Evolutionary conservation across 495 filamentous ascomycete species (phyloP), one percentile per base, ranked within the genome.

Genomic region (Xylaria venustula): DNA sequence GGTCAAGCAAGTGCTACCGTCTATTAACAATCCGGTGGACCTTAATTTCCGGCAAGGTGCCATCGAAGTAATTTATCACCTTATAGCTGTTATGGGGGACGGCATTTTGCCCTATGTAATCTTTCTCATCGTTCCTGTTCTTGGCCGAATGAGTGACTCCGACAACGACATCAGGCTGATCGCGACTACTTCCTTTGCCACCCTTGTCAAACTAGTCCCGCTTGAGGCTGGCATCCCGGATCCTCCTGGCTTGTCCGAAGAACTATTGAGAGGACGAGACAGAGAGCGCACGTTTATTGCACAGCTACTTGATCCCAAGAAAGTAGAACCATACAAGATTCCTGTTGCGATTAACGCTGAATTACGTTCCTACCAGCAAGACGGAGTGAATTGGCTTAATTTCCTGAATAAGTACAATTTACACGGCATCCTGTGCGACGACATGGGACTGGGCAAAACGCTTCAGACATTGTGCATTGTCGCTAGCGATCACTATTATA

Each of bases 391-490:
- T 70, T 98, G 94, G 94, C 88, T 98, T 46, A 86, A 93, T 50
- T 98, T 98, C 80, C 87, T 98, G 64, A 98, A 98, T 68, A 92
- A 91, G 37, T 98, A 97, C 69, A 91, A 98, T 72, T 85, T 98
- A 15, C 94, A 98, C 64, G 94, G 94, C 40, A 96, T 98, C 76
- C 91, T 98, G 54, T 98, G 94, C 71, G 94, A 98, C 69, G 94
- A 98, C 70, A 98, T 98, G 94, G 94, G 94, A 64, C 90, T 98
- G 45, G 94, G 94, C 32, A 98, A 98, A 74, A 98, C 94, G 1
- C 79, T 98, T 20, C 94, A 98, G 73, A 98, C 94, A 0, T 84
- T 98, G 45, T 98, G 95, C 70, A 98, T 98, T 67, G 93, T 98
- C 47, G 93, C 94, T 8, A 96, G 91, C 76, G 94, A 98, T 71